A percentile compares a stretch with the other conserved stretches of the same genome.
Evolutionary conservation across 768 basidiomycete genomes (phyloP).

Genomic region (Russula compacta): DNA sequence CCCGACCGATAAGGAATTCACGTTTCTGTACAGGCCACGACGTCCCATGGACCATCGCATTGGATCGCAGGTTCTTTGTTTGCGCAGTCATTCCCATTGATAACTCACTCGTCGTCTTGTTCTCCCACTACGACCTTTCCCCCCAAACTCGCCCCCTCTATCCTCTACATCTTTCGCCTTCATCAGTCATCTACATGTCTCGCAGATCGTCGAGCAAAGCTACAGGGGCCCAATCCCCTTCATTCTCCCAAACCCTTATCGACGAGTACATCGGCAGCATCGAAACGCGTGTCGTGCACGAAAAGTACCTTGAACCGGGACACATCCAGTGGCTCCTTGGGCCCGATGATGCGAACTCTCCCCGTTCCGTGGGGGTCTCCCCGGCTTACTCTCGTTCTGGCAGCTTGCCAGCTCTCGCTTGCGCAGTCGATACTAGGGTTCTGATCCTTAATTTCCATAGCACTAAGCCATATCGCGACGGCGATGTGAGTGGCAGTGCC

Average conservation of each 20-base stretch:
- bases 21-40: background rate
- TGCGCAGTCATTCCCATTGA: background rate
- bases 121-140: background rate
- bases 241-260: constrained; percentile 23
- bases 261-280: constrained; percentile 22
- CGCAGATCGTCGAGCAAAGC: background rate
- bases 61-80: background rate
- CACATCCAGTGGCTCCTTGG: constrained; percentile 17
- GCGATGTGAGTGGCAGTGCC: background rate
- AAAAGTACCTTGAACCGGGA: constrained; percentile 20
- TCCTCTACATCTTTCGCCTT: background rate
- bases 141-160: background rate
- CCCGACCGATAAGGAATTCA: background rate
- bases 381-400: constrained; percentile 40
- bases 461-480: background rate
- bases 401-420: constrained; percentile 37
- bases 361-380: constrained; percentile 38
- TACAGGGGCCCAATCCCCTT: background rate
- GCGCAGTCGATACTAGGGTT: constrained; percentile 30
- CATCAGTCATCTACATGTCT: background rate
- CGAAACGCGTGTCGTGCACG: constrained; percentile 19
- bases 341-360: constrained; percentile 12
- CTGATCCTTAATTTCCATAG: constrained; percentile 21
- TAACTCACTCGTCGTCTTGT: background rate
- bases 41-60: background rate